phyloP scores from a whole-genome alignment of 768 basidiomycete species.

The Kwoniella heveanensis region DNA sequence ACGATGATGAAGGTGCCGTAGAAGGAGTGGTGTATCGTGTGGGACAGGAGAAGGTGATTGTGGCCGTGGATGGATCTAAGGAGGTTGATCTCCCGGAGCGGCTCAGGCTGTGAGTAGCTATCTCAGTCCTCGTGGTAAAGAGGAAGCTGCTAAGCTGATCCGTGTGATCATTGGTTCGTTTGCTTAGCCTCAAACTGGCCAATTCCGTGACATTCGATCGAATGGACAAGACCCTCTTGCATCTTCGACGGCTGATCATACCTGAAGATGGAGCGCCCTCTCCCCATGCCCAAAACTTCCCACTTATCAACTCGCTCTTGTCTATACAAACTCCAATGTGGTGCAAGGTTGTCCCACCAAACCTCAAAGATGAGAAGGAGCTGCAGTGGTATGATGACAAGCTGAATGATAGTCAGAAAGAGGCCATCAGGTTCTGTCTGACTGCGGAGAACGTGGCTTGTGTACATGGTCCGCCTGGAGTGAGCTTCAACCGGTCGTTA shows the following conservation, averaged over 20 bases:
- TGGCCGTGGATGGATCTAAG: slow-evolving; percentile 67
- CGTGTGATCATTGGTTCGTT: too few species aligned
- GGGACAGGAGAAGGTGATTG: slow-evolving; percentile 70
- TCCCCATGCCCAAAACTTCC: slow-evolving; percentile 57
- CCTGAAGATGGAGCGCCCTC: slow-evolving; percentile 26
- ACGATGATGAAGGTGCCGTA: slow-evolving; percentile 57
- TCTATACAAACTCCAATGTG: slow-evolving; percentile 60
- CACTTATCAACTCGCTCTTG: slow-evolving; percentile 70
- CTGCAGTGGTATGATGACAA: slow-evolving; percentile 72
- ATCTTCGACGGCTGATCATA: slow-evolving; percentile 62
- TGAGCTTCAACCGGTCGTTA: slow-evolving; percentile 28
- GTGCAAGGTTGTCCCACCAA: slow-evolving; percentile 52
- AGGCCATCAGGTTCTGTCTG: slow-evolving; percentile 80
- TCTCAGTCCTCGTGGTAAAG: background rate
- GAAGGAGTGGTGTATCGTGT: slow-evolving; percentile 91
- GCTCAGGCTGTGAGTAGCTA: slow-evolving; percentile 65
- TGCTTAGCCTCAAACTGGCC: slow-evolving; percentile 77
- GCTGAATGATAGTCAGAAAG: slow-evolving; percentile 80
- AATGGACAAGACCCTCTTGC: slow-evolving; percentile 81
- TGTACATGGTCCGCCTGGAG: slow-evolving; percentile 95
- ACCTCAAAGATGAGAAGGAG: slow-evolving; percentile 32
- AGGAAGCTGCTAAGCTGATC: too few species aligned
- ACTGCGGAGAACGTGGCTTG: slow-evolving; percentile 79
- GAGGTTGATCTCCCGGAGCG: slow-evolving; percentile 81
- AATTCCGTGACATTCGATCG: slow-evolving; percentile 91